These are phyloP conservation scores for Angophora floribunda DNA, from an alignment of 345 rosid species.

Conservation along the genomic window DNA sequence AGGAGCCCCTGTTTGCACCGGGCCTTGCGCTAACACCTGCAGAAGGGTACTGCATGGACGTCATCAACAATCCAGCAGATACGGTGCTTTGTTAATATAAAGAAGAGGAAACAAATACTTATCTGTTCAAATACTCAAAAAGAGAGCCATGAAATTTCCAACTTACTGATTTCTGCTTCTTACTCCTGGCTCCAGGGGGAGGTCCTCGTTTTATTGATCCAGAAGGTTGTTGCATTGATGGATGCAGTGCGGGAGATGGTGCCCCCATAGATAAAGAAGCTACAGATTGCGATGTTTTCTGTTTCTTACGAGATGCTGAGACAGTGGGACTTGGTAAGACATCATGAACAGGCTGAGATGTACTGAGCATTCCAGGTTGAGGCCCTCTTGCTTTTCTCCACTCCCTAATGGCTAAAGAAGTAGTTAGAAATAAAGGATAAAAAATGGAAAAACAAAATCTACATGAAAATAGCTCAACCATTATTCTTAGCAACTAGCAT, in stretches of 20 bases:
- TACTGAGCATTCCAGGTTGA: conserved; percentile 59
- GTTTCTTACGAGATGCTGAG: conserved; percentile 93
- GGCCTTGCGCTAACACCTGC: conserved; percentile 60
- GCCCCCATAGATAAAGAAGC: conserved; percentile 79
- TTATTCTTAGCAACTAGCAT: neutral
- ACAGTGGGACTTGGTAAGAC: conserved; percentile 70
- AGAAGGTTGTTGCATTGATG: conserved; percentile 76
- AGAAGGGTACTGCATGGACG: conserved; percentile 68
- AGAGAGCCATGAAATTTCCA: neutral
- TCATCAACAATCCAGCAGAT: conserved; percentile 26
- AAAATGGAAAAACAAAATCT: neutral
- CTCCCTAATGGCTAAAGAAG: conserved; percentile 47
- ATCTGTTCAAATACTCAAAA: neutral
- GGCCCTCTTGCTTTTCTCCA: conserved; percentile 77
- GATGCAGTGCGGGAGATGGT: conserved; percentile 74
- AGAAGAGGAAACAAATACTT: neutral
- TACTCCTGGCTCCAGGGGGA: conserved; percentile 59
- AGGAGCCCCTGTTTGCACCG: conserved; percentile 28
- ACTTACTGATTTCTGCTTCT: conserved; percentile 89
- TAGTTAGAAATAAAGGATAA: neutral
- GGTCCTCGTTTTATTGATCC: conserved; percentile 70
- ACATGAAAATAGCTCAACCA: neutral
- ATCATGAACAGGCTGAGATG: conserved; percentile 62
- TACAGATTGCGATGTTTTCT: conserved; percentile 78
- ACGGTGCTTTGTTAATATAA: conserved; percentile 4